A percentile compares a stretch with the other conserved stretches of the same genome.
Evolutionary conservation across 2,329 filamentous ascomycete genomes (phyloP).

Genomic region (Paecilomyces sp.): DNA sequence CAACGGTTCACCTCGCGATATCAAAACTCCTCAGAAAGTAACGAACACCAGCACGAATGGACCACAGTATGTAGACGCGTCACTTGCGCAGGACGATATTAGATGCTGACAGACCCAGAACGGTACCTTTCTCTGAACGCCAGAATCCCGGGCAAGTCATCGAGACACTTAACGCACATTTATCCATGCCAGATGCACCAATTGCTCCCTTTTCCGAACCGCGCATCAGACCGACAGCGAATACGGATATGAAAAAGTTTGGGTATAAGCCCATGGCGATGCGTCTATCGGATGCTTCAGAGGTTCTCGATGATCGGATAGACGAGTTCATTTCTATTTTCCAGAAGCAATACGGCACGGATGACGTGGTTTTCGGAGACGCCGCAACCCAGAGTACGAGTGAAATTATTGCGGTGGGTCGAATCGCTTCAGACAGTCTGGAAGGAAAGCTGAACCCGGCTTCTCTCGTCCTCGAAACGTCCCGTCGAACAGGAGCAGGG

Average conservation of each 20-base stretch:
- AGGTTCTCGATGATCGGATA: slow-evolving; percentile 90
- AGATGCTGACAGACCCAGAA: slow-evolving; percentile 28
- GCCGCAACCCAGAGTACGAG: slow-evolving; percentile 76
- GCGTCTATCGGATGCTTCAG: slow-evolving; percentile 87
- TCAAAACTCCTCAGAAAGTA: slow-evolving; percentile 28
- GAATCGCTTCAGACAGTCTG: slow-evolving; percentile 78
- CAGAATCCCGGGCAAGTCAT: slow-evolving; percentile 72
- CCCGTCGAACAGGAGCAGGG: slow-evolving; percentile 74
- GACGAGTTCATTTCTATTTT: slow-evolving; percentile 76
- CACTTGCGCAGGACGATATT: background rate
- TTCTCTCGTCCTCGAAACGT: slow-evolving; percentile 82
- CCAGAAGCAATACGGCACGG: slow-evolving; percentile 65
- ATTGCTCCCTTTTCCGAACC: slow-evolving; percentile 65
- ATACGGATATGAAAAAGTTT: slow-evolving; percentile 85
- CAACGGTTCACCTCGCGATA: slow-evolving; percentile 44
- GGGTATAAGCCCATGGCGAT: slow-evolving; percentile 88
- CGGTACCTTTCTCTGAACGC: slow-evolving; percentile 67
- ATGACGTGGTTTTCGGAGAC: slow-evolving; percentile 77
- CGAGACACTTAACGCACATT: slow-evolving; percentile 74
- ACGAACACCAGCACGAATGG: slow-evolving; percentile 26
- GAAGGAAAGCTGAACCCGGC: slow-evolving; percentile 81
- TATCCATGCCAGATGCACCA: slow-evolving; percentile 60
- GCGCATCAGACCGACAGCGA: slow-evolving; percentile 76
- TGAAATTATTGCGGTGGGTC: slow-evolving; percentile 82
- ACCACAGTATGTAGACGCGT: slow-evolving; percentile 27